Evolutionary conservation across 768 basidiomycete genomes (phyloP).

Genomic region (Cyclocybe aegerita): DNA sequence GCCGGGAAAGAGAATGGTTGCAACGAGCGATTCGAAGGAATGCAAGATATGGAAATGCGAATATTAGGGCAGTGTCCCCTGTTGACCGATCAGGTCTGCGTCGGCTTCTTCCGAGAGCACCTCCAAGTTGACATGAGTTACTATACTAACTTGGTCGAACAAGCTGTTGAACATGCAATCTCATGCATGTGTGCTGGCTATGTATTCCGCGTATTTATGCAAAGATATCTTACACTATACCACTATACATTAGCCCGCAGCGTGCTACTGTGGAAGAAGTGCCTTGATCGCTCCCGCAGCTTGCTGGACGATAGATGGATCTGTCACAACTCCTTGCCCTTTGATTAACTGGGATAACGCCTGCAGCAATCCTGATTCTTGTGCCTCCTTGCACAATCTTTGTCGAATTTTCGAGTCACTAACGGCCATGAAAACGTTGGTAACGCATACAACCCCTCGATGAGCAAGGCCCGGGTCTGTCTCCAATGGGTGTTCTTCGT

Average conservation of each 20-base stretch:
- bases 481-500: slow-evolving; percentile 35
- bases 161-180: too few species aligned
- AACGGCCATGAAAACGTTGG: slow-evolving; percentile 57
- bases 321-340: slow-evolving; percentile 17
- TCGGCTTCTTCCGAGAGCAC: not conserved
- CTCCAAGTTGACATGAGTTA: too few species aligned
- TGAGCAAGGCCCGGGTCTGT: slow-evolving; percentile 67
- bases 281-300: slow-evolving; percentile 17
- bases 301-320: slow-evolving; percentile 15
- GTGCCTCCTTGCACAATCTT: slow-evolving; percentile 49
- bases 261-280: slow-evolving; percentile 2
- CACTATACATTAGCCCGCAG: not conserved
- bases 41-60: not conserved
- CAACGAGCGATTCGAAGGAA: too few species aligned
- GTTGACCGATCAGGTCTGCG: not conserved
- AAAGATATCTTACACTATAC: not conserved
- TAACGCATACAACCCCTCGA: slow-evolving; percentile 74
- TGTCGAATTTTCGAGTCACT: slow-evolving; percentile 36
- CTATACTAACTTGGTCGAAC: too few species aligned
- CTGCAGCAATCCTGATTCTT: slow-evolving; percentile 49
- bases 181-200: too few species aligned
- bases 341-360: slow-evolving; percentile 38
- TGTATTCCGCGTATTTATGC: too few species aligned
- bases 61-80: not conserved
- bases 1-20: too few species aligned